Evolutionary conservation across 2,329 filamentous ascomycete species (phyloP).

Genomic region (Plenodomus tracheiphilus): DNA sequence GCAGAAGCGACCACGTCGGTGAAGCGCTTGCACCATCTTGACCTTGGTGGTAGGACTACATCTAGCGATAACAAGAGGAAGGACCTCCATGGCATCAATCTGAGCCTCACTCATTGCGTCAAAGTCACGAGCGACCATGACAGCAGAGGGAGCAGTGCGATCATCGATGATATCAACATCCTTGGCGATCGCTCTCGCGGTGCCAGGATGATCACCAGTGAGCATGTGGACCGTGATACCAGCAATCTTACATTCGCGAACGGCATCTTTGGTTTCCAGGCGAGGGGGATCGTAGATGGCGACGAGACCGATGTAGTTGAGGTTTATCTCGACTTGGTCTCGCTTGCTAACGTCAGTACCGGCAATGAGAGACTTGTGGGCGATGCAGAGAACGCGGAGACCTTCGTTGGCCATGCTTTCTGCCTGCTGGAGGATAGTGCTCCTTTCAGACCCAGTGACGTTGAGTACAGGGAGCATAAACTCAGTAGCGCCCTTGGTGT

Average conservation of each 20-base stretch:
- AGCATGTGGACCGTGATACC: conserved; percentile 56
- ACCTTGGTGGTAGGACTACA: conserved; percentile 53
- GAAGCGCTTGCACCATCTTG: conserved; percentile 51
- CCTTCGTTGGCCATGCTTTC: conserved; percentile 45
- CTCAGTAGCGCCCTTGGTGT: conserved; percentile 46
- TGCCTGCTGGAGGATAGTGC: conserved; percentile 31
- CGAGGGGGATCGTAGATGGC: conserved; percentile 88
- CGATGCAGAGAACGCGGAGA: conserved; percentile 44
- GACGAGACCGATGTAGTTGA: conserved; percentile 78
- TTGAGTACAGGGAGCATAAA: conserved; percentile 40
- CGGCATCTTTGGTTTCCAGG: conserved; percentile 69
- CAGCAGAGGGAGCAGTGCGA: conserved; percentile 26
- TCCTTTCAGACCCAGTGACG: conserved; percentile 34
- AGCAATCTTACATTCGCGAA: conserved; percentile 50
- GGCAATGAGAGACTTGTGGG: conserved; percentile 37
- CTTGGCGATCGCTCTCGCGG: conserved; percentile 52
- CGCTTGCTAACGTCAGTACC: conserved; percentile 51
- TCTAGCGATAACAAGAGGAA: conserved; percentile 52
- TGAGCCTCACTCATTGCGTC: conserved; percentile 49
- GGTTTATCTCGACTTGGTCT: conserved; percentile 64
- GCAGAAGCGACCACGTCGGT: conserved; percentile 43
- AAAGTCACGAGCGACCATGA: conserved; percentile 52
- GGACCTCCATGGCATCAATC: conserved; percentile 46
- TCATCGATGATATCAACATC: conserved; percentile 49
- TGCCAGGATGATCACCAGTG: conserved; percentile 53